A percentile compares a stretch with the other conserved stretches of the same genome.
Conservation (phyloP, 1,284 basidiomycete species). For the Ustilago hordei region DNA sequence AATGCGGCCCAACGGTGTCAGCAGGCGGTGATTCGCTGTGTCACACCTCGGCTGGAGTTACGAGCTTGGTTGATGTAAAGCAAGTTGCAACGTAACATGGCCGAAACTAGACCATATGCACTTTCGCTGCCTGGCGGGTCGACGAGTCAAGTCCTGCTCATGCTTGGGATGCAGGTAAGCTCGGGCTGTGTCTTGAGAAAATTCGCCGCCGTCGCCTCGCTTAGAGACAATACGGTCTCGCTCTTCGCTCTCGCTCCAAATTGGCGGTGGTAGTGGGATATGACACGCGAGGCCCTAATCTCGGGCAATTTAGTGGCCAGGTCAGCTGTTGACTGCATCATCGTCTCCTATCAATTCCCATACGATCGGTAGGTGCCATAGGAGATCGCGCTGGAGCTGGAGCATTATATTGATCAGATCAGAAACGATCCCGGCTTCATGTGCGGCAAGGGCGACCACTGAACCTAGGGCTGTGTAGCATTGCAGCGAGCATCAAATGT, state of each 20-base stretch:
- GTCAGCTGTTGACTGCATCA: neutral
- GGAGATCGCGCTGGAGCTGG: neutral
- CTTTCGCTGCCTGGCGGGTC: no score
- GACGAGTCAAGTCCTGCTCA: no score
- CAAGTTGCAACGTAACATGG: neutral
- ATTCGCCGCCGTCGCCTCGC: slow-evolving; percentile 8
- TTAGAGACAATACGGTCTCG: neutral
- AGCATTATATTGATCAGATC: neutral
- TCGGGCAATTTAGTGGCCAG: neutral
- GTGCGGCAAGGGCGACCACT: slow-evolving; percentile 1
- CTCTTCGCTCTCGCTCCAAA: neutral
- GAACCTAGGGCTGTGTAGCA: neutral
- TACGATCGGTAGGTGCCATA: neutral
- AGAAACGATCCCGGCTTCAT: slow-evolving; percentile 1
- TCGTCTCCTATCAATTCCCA: neutral
- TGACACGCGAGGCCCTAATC: neutral
- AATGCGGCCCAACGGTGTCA: neutral
- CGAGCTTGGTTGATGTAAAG: neutral
- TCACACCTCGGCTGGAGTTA: slow-evolving; percentile 14
- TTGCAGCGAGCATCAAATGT: neutral
- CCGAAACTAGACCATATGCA: neutral
- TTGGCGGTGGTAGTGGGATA: neutral
- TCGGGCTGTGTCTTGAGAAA: neutral
- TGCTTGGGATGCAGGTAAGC: no score
- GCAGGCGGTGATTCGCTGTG: slow-evolving; percentile 4